Conservation (phyloP, 371 early-diverging fungal species). For the Haplosporangium sp. region DNA sequence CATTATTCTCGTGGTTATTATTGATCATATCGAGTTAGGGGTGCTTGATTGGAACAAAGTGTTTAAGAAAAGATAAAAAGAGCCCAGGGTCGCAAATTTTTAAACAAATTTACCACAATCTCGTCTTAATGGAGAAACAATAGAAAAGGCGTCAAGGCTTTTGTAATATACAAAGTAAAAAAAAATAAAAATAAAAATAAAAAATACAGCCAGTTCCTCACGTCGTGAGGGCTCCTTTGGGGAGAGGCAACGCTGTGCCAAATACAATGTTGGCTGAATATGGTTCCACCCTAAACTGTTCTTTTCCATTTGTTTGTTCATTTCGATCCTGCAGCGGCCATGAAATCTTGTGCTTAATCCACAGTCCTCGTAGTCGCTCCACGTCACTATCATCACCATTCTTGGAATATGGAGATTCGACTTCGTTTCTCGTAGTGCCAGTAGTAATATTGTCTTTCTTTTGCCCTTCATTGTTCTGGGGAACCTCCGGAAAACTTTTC, state of each 20-base stretch:
- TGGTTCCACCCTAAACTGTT: slow-evolving; percentile 8
- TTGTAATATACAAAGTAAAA: no score
- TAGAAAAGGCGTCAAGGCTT: no score
- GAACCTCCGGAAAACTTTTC: no score
- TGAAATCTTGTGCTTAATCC: slow-evolving; percentile 5
- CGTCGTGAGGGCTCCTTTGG: background rate
- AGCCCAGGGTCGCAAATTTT: no score
- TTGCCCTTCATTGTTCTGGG: background rate
- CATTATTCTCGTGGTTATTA: no score
- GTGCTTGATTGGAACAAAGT: no score
- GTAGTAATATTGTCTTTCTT: background rate
- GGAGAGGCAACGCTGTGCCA: slow-evolving; percentile 28
- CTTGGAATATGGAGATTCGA: background rate
- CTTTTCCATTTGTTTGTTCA: background rate
- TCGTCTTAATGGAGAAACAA: no score
- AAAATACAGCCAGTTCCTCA: no score
- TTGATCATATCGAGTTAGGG: no score
- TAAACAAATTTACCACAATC: no score
- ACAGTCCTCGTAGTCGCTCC: slow-evolving; percentile 3
- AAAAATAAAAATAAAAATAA: no score
- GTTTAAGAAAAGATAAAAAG: no score
- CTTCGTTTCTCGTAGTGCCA: background rate
- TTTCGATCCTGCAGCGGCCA: slow-evolving; percentile 11
- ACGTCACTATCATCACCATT: slow-evolving; percentile 2
- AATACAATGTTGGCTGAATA: slow-evolving; percentile 23